Conservation (phyloP, 2,329 filamentous ascomycete genomes). For the Neofusicoccum laricinum region DNA sequence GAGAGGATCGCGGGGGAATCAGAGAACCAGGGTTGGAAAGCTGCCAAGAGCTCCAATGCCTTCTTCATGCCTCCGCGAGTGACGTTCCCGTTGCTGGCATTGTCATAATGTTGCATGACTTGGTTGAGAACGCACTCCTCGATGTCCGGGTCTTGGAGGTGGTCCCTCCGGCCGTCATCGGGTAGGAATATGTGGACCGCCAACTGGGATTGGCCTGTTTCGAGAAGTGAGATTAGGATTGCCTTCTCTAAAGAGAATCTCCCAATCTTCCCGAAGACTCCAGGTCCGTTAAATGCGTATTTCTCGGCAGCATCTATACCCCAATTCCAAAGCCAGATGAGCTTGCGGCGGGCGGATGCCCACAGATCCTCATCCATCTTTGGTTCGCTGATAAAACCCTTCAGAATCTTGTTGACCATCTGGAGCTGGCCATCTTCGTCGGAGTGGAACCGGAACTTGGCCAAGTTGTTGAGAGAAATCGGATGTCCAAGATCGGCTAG, state of each 20-base stretch:
- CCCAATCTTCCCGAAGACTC: slow-evolving; percentile 58
- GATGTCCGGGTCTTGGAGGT: slow-evolving; percentile 51
- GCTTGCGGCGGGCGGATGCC: slow-evolving; percentile 58
- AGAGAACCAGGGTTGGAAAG: slow-evolving; percentile 60
- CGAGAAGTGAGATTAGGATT: slow-evolving; percentile 62
- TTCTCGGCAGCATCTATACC: slow-evolving; percentile 49
- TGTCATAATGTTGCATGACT: slow-evolving; percentile 72
- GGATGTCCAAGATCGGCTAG: slow-evolving; percentile 41
- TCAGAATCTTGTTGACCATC: slow-evolving; percentile 59
- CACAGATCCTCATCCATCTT: slow-evolving; percentile 61
- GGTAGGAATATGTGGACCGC: slow-evolving; percentile 58
- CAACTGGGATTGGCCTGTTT: slow-evolving; percentile 48
- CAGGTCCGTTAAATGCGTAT: slow-evolving; percentile 38
- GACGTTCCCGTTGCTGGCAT: slow-evolving; percentile 76
- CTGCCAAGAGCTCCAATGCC: slow-evolving; percentile 68
- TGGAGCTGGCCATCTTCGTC: slow-evolving; percentile 63
- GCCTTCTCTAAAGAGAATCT: slow-evolving; percentile 65
- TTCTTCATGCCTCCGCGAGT: slow-evolving; percentile 74
- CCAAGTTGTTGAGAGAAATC: slow-evolving; percentile 41
- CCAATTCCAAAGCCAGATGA: slow-evolving; percentile 75
- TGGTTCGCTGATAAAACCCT: slow-evolving; percentile 49
- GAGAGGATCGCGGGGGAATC: slow-evolving; percentile 53
- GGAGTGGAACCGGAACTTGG: slow-evolving; percentile 62
- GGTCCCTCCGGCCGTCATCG: slow-evolving; percentile 49
- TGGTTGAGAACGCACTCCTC: slow-evolving; percentile 59